Conservation (phyloP, 805 yeast genomes). For the Kuraishia ogatae region DNA sequence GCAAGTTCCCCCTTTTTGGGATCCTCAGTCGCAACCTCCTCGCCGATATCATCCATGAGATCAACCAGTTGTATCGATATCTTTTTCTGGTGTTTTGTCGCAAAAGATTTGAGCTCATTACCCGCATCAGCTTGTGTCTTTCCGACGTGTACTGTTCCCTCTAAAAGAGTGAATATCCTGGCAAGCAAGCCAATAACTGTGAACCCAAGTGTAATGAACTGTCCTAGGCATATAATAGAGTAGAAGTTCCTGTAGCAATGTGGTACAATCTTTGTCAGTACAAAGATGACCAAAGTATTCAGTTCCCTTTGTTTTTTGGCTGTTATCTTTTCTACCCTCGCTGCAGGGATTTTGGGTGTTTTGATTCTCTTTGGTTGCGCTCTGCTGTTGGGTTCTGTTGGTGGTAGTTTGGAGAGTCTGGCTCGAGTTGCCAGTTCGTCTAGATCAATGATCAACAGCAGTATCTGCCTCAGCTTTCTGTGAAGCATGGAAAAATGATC, state of each 20-base stretch:
- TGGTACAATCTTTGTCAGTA: constrained; percentile 28
- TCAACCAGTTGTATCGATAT: background rate
- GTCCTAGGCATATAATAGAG: constrained; percentile 64
- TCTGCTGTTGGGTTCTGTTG: constrained; percentile 3
- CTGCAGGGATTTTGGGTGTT: constrained; percentile 2
- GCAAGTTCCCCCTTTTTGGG: constrained; percentile 2
- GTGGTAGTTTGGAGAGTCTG: background rate
- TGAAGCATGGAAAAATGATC: constrained; percentile 52
- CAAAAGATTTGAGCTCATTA: background rate
- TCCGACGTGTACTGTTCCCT: background rate
- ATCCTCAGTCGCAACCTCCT: constrained; percentile 6
- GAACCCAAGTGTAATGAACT: constrained; percentile 67
- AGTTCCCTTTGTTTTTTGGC: constrained; percentile 5
- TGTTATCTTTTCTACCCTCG: constrained; percentile 3
- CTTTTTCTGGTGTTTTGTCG: background rate
- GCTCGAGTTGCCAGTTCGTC: constrained; percentile 9
- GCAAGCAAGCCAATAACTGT: constrained; percentile 52
- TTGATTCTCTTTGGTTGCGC: constrained; percentile 1
- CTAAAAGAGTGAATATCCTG: constrained; percentile 24
- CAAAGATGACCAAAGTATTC: constrained; percentile 13
- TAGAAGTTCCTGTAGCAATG: constrained; percentile 54
- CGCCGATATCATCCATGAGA: constrained; percentile 3
- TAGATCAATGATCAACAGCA: constrained; percentile 20
- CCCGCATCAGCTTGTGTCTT: background rate
- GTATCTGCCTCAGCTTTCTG: constrained; percentile 37